Base-by-base conservation (phyloP, 2,329 filamentous ascomycete genomes). In the Alternaria angustiovoidea region DNA sequence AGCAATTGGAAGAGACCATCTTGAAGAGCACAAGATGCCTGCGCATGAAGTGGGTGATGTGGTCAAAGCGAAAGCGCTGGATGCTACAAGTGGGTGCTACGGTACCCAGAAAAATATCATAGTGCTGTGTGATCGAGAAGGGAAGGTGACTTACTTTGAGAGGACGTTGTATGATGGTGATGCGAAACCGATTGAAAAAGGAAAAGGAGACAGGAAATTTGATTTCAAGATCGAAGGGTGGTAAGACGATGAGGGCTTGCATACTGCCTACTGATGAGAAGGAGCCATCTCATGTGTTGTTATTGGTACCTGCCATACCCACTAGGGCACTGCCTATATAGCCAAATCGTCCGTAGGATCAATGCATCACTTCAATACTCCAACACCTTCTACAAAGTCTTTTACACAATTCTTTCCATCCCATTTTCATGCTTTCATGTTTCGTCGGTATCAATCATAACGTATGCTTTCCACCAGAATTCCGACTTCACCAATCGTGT, bases 41-140 rank as follows among this genome's bases (percentile, higher is more conserved):
- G 65, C 71, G 2, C 73, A 78, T 52, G 73, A 75, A 38, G 73
- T 79, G 8, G 81, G 82, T 20, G 74, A 79, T 54, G 67, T 82
- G n/a, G 81, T 80, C 28, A 75, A 77, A 61, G 68, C 72, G 7
- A 75, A 70, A 48, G 75, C 72, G 5, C 60, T 61, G 51, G 72
- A 70, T 64, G 77, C 65, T 78, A 84, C 71, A 64, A 80, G 78
- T 57, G 85, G 85, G 0, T 76, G 83, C 7, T 90, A 90, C 70
- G 88, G 88, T 0, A 90, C 88, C 2, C 86, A 88, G 71, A 88
- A 87, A 74, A 87, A 90, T 71, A 88, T 86, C 1, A 78, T 90
- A 7, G 79, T 90, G 2, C 74, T 90, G 14, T 86, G 88, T 20
- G 80, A 84, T 66, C 76, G 78, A 30, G 69, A 83, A n/a, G 86